phyloP scores from a whole-genome alignment of 2,329 filamentous ascomycete species.

The Nigrospora sphaerica region DNA sequence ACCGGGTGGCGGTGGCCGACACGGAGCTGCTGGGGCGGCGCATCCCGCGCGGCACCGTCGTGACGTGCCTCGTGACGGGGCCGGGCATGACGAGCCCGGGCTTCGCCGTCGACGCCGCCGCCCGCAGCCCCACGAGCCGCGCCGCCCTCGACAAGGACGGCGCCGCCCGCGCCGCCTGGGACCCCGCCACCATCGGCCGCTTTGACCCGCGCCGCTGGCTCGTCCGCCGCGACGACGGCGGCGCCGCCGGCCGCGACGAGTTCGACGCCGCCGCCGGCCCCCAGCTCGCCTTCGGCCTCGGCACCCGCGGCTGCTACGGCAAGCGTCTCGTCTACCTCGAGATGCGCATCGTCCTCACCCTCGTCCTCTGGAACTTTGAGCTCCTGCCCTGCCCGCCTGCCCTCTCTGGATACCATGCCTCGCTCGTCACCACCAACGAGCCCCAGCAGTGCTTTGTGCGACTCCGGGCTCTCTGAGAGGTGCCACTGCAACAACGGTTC shows the following conservation, averaged over 20 bases:
- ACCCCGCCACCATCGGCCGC: not conserved
- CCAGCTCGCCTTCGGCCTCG: constrained; percentile 13
- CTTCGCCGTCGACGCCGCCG: constrained; percentile 13
- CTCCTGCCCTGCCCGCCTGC: constrained; percentile 1
- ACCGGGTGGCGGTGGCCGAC: constrained; percentile 11
- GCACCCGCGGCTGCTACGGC: constrained; percentile 16
- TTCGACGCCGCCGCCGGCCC: constrained; percentile 15
- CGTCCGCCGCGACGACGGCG: not conserved
- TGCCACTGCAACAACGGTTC: too few relatives aligned
- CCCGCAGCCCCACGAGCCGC: not conserved
- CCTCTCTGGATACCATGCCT: constrained; percentile 1
- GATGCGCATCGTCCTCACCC: constrained; percentile 6
- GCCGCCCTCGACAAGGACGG: not conserved
- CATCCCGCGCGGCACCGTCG: constrained; percentile 27
- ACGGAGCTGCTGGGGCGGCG: constrained; percentile 22
- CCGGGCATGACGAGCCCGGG: constrained; percentile 10
- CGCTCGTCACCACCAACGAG: not conserved
- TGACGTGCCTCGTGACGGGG: constrained; percentile 17
- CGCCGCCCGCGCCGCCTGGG: not conserved
- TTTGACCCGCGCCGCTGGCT: not conserved
- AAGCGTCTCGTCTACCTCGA: constrained; percentile 12
- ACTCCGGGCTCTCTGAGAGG: too few relatives aligned
- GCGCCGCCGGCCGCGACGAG: not conserved
- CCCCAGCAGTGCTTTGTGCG: constrained; percentile 2
- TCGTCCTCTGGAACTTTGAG: constrained; percentile 13